Conservation (phyloP, 2,329 filamentous ascomycete species). For the Kalaharituber pfeilii region DNA sequence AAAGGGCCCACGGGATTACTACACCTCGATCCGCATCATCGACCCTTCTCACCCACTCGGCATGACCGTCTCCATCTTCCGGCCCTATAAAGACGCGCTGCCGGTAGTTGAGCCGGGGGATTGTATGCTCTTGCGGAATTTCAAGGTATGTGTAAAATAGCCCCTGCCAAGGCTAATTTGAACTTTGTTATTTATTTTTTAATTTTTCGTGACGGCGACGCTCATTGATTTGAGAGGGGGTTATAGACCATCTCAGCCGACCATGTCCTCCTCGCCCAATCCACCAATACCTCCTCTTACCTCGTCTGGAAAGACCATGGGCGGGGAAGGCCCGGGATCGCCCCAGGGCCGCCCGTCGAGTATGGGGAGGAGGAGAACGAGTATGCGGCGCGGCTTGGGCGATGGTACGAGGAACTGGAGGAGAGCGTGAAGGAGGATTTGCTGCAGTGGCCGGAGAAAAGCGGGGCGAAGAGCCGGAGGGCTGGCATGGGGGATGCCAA, state of each 20-base stretch:
- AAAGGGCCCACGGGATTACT: constrained; percentile 17
- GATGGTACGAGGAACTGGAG: constrained; percentile 17
- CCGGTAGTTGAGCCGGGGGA: constrained; percentile 20
- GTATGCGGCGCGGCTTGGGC: constrained; percentile 19
- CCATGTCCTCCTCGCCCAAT: too few species aligned
- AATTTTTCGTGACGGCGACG: too few species aligned
- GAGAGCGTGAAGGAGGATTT: constrained; percentile 10
- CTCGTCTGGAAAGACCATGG: constrained; percentile 16
- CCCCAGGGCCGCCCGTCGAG: constrained; percentile 19
- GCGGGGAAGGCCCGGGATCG: constrained; percentile 6
- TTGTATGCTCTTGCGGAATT: constrained; percentile 18
- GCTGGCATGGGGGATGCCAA: neutral
- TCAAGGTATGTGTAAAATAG: constrained; percentile 13
- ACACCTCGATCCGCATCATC: constrained; percentile 17
- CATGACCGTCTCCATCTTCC: constrained; percentile 14
- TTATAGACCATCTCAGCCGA: too few species aligned
- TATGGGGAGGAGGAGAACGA: constrained; percentile 19
- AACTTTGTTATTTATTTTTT: too few species aligned
- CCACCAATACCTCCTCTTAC: constrained; percentile 16
- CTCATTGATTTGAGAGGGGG: too few species aligned
- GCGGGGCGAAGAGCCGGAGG: neutral
- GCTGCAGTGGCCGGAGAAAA: constrained; percentile 3
- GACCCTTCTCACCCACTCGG: constrained; percentile 18
- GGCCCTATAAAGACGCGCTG: constrained; percentile 19
- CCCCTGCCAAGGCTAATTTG: too few species aligned